Conservation (phyloP, 2,329 filamentous ascomycete species). For the Sodiomyces alkalinus region DNA sequence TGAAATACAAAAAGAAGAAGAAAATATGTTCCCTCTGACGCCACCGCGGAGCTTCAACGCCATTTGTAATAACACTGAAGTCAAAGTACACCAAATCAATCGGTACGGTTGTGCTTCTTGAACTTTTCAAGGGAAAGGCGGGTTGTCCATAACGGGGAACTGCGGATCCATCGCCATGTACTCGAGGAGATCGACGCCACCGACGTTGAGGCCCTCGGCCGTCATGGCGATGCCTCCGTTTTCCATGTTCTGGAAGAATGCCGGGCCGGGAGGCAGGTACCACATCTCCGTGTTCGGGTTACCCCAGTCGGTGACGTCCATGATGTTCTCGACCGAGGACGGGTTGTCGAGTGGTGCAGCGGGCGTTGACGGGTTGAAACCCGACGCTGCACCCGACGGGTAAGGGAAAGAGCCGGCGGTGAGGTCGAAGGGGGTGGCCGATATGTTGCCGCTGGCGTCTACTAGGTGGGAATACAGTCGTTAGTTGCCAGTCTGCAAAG, state of each 20-base stretch:
- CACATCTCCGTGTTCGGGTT: conserved; percentile 46
- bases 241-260: conserved; percentile 50
- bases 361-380: conserved; percentile 34
- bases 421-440: conserved; percentile 47
- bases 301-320: conserved; percentile 35
- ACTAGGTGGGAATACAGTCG: conserved; percentile 9
- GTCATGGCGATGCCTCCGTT: conserved; percentile 49
- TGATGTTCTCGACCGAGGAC: conserved; percentile 19
- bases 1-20: too few relatives aligned
- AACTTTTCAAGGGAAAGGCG: too few relatives aligned
- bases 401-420: conserved; percentile 39
- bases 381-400: conserved; percentile 27
- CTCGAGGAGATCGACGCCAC: conserved; percentile 50
- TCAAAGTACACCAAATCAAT: too few relatives aligned
- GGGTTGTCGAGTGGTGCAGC: conserved; percentile 21
- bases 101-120: too few relatives aligned
- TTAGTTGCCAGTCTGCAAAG: not conserved
- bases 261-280: conserved; percentile 48
- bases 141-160: conserved; percentile 18
- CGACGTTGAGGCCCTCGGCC: conserved; percentile 51
- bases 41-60: too few relatives aligned
- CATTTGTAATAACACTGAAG: too few relatives aligned
- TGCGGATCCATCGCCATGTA: conserved; percentile 49
- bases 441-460: conserved; percentile 32
- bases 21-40: too few relatives aligned